Evolutionary conservation across 1,284 basidiomycete species (phyloP), one percentile per base, ranked within the genome.

Genomic region (Moniliophthora roreri): DNA sequence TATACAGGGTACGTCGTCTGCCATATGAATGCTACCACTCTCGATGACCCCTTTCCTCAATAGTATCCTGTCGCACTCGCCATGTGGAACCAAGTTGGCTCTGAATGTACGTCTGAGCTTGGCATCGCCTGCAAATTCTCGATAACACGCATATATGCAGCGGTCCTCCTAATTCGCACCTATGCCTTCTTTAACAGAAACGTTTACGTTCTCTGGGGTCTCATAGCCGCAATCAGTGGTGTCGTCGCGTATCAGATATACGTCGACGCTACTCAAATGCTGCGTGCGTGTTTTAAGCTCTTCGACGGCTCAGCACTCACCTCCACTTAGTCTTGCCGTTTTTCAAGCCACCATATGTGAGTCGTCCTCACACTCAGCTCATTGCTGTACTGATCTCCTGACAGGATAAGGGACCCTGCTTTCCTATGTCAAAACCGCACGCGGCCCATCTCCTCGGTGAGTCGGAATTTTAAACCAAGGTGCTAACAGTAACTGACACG

Each of bases 171-270:
- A 58, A 90, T 91, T 57, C 81, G 88, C 53, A 91, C 89, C 44
- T 91, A 89, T 62, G 89, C 88, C 4, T 91, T 91, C 71, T 91
- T 90, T 74, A 89, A 89, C 62, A 79, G 86, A 56, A 89, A 88
- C 62, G 67, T 74, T 48, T 84, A 82, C 64, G 68, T 90, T 48
- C 75, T 91, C 38, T 70, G 73, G 57, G 78, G 78, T 54, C 79
- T 91, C 55, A 68, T 87, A 51, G 74, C 74, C 49, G 81, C 84
- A 11, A 72, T 91, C 9, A 76, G 79, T 52, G 87, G 86, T 4
- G 81, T 91, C 49, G 78, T 90, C 18, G 79, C 85, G 26, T 91
- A 89, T 66, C 89, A 91, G 65, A 79, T 91, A 23, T 91, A 87
- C 59, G 88, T 91, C 20, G 85, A 82, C 56, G 81, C 81, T 6